Evolutionary conservation across 1,284 basidiomycete species (phyloP), one percentile per base, ranked within the genome.

Genomic region (Porogramme epimiltina): DNA sequence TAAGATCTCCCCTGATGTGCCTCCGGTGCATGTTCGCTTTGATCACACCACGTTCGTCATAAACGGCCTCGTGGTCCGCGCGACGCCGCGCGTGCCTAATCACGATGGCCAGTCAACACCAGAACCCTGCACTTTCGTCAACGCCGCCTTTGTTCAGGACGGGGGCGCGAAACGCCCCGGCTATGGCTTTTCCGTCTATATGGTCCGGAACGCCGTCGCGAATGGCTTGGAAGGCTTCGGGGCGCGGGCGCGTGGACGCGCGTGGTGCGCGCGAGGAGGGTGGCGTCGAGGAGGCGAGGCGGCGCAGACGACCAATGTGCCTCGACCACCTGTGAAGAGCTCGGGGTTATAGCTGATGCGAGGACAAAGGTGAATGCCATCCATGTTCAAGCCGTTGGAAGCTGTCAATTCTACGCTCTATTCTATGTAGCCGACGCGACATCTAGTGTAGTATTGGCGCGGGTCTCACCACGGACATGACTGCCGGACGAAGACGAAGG

Each of bases 261-360:
- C 57, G 54, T 59, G 57, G 41, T 33, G 9, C 16, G 19, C 42
- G 57, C 42, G 54, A 59, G 57, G 57, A 42, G 28, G 20, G 34
- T 22, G 45, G 31, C 31, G 41, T n/a, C 9, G 15, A 31, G 15
- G 28, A 31, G 28, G 15, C 28, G 9, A 15, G 28, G 9, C 8
- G 28, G n/a, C n/a, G n/a, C n/a, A n/a, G n/a, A n/a, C n/a, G n/a
- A n/a, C n/a, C n/a, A n/a, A n/a, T n/a, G n/a, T n/a, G n/a, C n/a
- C n/a, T n/a, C n/a, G n/a, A n/a, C n/a, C n/a, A n/a, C n/a, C n/a
- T n/a, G n/a, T n/a, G n/a, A n/a, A n/a, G n/a, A n/a, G n/a, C n/a
- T n/a, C n/a, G n/a, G n/a, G n/a, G n/a, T n/a, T n/a, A n/a, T n/a
- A n/a, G n/a, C n/a, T n/a, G n/a, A n/a, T n/a, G n/a, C n/a, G n/a